Evolutionary conservation across 768 basidiomycete species (phyloP), one percentile per base, ranked within the genome.

Genomic region (Tricholoma saponaceum): DNA sequence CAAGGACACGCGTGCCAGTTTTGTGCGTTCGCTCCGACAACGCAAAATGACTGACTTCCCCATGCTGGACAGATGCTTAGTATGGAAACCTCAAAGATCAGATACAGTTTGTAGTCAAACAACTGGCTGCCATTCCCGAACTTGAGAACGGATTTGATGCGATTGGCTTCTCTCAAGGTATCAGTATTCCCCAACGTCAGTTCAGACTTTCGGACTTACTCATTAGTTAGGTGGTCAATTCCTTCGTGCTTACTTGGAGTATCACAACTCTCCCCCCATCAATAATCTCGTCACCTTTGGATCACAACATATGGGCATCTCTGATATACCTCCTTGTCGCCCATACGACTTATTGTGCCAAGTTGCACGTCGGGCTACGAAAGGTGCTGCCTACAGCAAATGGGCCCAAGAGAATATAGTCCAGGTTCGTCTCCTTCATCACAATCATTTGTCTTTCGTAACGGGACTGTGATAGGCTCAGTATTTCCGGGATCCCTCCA

Each of bases 271-370:
- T 2, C 92, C 90, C 0, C 85, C 85, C 0, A 74, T 93, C 3
- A 75, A 86, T 68, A 95, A 93, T 69, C 81, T 95, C 60, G 83
- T 95, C 49, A 92, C 91, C 0, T 93, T 95, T 66, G 92, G 92
- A 46, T 85, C 89, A 18, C 91, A 91, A 59, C 91, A 93, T 65
- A 90, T 92, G 86, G 92, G 92, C 25, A 77, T 93, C 37, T 85
- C 89, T 5, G 90, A 92, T 66, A 74, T 93, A 16, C 87, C 91
- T 0, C 30, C 64, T 1, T 95, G 92, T 66, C 68, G 74, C 26
- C 71, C 83, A 2, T 81, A 74, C 64, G 92, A 94, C 65, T 62
- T 92, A 9, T 58, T 89, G 23, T 94, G 92, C 69, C 81, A 85
- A 60, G 63, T 85, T 32, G 87, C 87, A 23, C 79, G 86, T 30